Base-by-base conservation (phyloP, 108 stramenopile species). In the Stephanodiscus triporus region DNA sequence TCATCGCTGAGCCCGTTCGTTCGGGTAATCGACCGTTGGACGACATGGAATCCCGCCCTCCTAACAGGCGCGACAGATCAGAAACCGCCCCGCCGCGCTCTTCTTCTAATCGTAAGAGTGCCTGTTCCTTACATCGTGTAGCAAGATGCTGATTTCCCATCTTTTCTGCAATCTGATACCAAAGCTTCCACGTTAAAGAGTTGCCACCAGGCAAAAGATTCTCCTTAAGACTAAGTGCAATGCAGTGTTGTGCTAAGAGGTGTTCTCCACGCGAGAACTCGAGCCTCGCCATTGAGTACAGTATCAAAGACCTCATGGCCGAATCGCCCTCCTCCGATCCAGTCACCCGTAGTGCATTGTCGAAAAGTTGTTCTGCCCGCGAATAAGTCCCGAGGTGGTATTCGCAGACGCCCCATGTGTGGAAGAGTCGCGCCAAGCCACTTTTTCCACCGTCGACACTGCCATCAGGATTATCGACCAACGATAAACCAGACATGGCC, bases 401-500 rank as follows among this genome's bases (percentile, higher is more conserved):
- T 68, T 94, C 90, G 50, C 86, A 87, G 9, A 91, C 70, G 19
- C 88, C 93, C 90, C 90, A 90, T 10, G 85, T 78, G 48, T 88
- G 83, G 43, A 68, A 86, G 8, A 91, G 76, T 23, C 69, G 22
- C 0, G 90, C 87, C 48, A 91, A 38, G 6, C 77, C 85, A 37
- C 37, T 75, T 38, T 70, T 73, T 14, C 73, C 74, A 40, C 73
- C 68, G 23, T 66, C 76, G 24, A 58, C 48, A 13, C 24, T 30
- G 37, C 36, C 48, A 29, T 72, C 64, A 8, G 10, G 9, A 36
- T 61, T n/a, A 38, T 61, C 9, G 24, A 11, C 56, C 13, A 26
- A 14, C 34, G 68, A 73, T 9, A 69, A 75, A 14, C 56, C 56
- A 19, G 84, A 57, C 4, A 89, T 54, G 6, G 63, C 68, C 53